phyloP scores from a whole-genome alignment of 2,329 filamentous ascomycete species.

The Cladophialophora immunda region DNA sequence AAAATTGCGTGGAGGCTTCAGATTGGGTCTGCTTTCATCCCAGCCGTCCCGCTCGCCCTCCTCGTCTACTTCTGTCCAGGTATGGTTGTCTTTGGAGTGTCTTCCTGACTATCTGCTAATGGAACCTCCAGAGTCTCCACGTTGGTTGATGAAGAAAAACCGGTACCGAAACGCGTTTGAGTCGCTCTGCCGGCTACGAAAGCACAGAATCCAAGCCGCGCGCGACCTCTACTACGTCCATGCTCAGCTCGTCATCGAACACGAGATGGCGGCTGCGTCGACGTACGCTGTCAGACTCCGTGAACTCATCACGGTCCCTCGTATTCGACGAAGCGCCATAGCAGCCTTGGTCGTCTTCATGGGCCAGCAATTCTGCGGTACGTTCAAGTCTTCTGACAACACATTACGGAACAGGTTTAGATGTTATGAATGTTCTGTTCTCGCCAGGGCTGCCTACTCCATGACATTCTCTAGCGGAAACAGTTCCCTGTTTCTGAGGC shows the following conservation, averaged over 20 bases:
- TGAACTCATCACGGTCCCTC: conserved; percentile 68
- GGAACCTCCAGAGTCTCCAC: conserved; percentile 40
- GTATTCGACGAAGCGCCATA: conserved; percentile 68
- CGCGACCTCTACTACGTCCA: conserved; percentile 63
- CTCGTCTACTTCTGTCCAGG: conserved; percentile 68
- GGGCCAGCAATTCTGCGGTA: conserved; percentile 50
- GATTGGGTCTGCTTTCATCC: conserved; percentile 71
- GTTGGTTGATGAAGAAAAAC: conserved; percentile 57
- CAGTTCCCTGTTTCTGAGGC: neutral
- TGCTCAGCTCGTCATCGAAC: conserved; percentile 64
- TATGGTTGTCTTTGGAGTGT: conserved; percentile 49
- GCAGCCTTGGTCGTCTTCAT: conserved; percentile 71
- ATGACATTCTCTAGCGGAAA: neutral
- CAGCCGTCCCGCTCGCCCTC: conserved; percentile 67
- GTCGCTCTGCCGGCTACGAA: conserved; percentile 59
- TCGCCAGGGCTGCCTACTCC: neutral
- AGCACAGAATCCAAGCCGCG: conserved; percentile 62
- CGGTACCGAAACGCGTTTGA: conserved; percentile 56
- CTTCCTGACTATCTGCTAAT: conserved; percentile 39
- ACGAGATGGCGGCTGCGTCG: conserved; percentile 65
- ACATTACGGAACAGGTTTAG: neutral
- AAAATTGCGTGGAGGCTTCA: conserved; percentile 69
- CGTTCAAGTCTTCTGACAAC: neutral
- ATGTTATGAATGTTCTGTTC: neutral
- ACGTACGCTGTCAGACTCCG: conserved; percentile 61